Evolutionary conservation across 768 basidiomycete genomes (phyloP), one percentile per base, ranked within the genome.

Genomic region (Lyophyllum semitale): DNA sequence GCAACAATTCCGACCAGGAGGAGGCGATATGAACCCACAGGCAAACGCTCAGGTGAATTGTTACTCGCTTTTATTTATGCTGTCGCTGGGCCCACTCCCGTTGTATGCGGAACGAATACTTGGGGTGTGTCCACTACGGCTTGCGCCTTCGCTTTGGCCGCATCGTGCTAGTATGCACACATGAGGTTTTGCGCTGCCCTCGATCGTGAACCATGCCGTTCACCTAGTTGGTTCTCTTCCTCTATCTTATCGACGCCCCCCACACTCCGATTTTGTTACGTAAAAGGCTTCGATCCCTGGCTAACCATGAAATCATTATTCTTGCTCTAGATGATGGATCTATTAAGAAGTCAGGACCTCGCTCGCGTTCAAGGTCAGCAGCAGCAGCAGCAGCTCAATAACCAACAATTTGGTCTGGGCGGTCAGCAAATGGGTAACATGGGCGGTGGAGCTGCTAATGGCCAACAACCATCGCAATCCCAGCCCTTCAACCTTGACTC

Each of bases 1-100:
- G 55, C 75, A 76, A 60, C 72, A 73, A 58, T 79, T 78, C 60
- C 75, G 80, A 30, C 65, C 70, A 5, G 76, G 75, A 48, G 75
- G 70, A 59, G 66, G 73, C 42, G 79, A 78, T 63, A 69, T 80
- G 58, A 65, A 69, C 29, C 53, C 69, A 41, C 78, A 77, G 62
- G 68, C 73, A 55, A 77, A 65, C 50, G 66, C 76, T 30, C 83
- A 83, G 80, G 84, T 75, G 57, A 70, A 80, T 79, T 51, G 49
- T 51, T 48, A 30, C 52, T 40, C 30, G 26, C 26, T 57, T 48
- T 50, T 51, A 46, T 27, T 35, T 35, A 17, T 27, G 15, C 33
- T 37, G 37, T 30, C 30, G 27, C 53, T 32, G 50, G 40, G 40
- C 42, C 48, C 48, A 44, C 53, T 47, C 49, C 52, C 46, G 56